Percentiles rank a stretch among this genome's conserved stretches.
phyloP scores from a whole-genome alignment of 441 rosid genomes.

The Dalechampia spathulata region DNA sequence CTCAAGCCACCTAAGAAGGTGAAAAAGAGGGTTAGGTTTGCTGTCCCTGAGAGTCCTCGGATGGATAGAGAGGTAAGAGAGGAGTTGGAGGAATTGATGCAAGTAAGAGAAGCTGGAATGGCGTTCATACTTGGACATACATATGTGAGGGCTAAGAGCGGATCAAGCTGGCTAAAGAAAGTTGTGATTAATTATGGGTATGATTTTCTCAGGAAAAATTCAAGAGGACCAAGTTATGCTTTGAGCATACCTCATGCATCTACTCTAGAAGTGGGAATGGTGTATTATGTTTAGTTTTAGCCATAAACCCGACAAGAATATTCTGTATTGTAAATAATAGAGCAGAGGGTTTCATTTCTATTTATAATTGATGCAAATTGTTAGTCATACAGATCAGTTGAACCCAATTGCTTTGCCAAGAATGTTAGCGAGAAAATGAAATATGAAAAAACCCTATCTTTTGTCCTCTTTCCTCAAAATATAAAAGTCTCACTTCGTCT shows the following conservation, averaged over 20 bases:
- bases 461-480: no score
- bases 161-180: conserved; percentile 64
- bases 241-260: conserved; percentile 70
- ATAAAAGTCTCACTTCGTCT: no score
- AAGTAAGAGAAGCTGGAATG: conserved; percentile 88
- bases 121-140: conserved; percentile 78
- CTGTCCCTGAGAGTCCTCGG: conserved; percentile 55
- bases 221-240: conserved; percentile 59
- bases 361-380: no score
- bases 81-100: conserved; percentile 67
- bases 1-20: conserved; percentile 19
- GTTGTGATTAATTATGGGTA: conserved; percentile 66
- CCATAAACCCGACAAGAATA: no score
- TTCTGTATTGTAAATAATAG: no score
- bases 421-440: no score
- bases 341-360: no score
- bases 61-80: conserved; percentile 37
- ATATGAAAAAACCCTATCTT: no score
- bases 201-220: conserved; percentile 79
- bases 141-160: conserved; percentile 71
- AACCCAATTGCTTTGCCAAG: no score
- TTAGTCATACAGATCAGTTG: no score
- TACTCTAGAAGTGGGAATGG: conserved; percentile 87
- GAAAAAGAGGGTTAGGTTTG: conserved; percentile 62
- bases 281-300: conserved; percentile 42